Evolutionary conservation across 352 stramenopile genomes (phyloP).

Genomic region (Phytophthora cactorum): DNA sequence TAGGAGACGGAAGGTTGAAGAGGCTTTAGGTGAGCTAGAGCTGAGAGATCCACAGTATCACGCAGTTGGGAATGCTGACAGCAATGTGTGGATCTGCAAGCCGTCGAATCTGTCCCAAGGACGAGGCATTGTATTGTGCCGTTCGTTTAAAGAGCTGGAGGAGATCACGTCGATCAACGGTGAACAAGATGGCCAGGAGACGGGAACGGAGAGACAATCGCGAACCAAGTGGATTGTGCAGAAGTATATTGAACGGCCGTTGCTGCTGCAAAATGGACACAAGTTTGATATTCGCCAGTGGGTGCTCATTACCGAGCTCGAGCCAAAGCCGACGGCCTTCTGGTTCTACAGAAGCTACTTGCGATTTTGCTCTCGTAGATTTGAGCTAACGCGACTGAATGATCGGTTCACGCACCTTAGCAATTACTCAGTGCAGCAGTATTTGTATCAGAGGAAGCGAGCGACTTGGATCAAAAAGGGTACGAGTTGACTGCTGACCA

Average conservation of each 20-base stretch:
- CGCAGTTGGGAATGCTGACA: slow-evolving; percentile 24
- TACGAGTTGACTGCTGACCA: neutral
- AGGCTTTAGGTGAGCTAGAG: slow-evolving; percentile 33
- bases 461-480: neutral
- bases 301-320: slow-evolving; percentile 74
- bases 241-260: slow-evolving; percentile 86
- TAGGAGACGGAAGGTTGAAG: slow-evolving; percentile 6
- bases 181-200: slow-evolving; percentile 1
- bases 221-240: slow-evolving; percentile 69
- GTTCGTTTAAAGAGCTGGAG: slow-evolving; percentile 39
- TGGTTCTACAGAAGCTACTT: slow-evolving; percentile 81
- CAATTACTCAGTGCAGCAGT: slow-evolving; percentile 88
- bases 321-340: slow-evolving; percentile 55
- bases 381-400: slow-evolving; percentile 46
- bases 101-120: slow-evolving; percentile 79
- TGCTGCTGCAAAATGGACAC: slow-evolving; percentile 54
- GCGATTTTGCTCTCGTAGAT: slow-evolving; percentile 72
- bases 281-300: slow-evolving; percentile 92
- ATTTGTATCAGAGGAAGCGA: slow-evolving; percentile 17
- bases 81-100: slow-evolving; percentile 85
- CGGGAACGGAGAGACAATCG: neutral
- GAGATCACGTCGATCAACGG: slow-evolving; percentile 11
- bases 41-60: slow-evolving; percentile 52
- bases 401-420: slow-evolving; percentile 80
- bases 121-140: slow-evolving; percentile 66